Conservation (phyloP, 768 basidiomycete species). For the Erythrobasidium yunnanense region DNA sequence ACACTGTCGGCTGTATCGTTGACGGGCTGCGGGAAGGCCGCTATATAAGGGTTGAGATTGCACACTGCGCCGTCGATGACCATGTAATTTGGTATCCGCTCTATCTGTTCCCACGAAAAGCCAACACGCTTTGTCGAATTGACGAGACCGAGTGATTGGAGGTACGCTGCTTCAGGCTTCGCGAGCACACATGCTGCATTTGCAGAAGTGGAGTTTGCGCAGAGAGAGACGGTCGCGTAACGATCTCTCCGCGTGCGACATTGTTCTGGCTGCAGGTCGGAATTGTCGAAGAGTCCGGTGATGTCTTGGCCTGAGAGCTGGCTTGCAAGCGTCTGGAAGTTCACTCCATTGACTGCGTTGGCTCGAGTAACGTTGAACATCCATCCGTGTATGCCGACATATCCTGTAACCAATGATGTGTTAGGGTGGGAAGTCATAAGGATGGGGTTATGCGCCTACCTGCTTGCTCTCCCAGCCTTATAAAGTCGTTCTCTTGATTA, state of each 20-base stretch:
- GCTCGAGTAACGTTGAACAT: constrained; percentile 62
- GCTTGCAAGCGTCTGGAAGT: constrained; percentile 51
- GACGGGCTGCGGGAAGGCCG: constrained; percentile 57
- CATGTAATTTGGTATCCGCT: constrained; percentile 58
- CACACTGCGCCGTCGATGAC: constrained; percentile 89
- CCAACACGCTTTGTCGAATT: constrained; percentile 64
- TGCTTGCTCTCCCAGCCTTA: constrained; percentile 49
- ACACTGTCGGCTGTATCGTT: constrained; percentile 70
- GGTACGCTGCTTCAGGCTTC: constrained; percentile 51
- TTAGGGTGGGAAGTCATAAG: background rate
- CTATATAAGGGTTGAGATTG: constrained; percentile 78
- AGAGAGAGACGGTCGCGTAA: constrained; percentile 65
- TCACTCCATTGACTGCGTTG: constrained; percentile 48
- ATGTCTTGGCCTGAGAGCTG: constrained; percentile 69
- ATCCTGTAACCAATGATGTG: constrained; percentile 44
- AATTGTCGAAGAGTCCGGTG: constrained; percentile 69
- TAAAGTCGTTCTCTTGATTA: constrained; percentile 45
- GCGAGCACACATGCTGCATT: constrained; percentile 56
- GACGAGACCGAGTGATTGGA: constrained; percentile 52
- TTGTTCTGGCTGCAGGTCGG: constrained; percentile 53
- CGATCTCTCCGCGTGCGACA: constrained; percentile 55
- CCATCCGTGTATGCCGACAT: constrained; percentile 64
- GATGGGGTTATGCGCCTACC: constrained; percentile 29
- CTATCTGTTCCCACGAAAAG: constrained; percentile 83
- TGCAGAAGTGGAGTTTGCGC: constrained; percentile 44